Evolutionary conservation across 352 stramenopile species (phyloP), one percentile per base, ranked within the genome.

Genomic region (Globisporangium parvum): DNA sequence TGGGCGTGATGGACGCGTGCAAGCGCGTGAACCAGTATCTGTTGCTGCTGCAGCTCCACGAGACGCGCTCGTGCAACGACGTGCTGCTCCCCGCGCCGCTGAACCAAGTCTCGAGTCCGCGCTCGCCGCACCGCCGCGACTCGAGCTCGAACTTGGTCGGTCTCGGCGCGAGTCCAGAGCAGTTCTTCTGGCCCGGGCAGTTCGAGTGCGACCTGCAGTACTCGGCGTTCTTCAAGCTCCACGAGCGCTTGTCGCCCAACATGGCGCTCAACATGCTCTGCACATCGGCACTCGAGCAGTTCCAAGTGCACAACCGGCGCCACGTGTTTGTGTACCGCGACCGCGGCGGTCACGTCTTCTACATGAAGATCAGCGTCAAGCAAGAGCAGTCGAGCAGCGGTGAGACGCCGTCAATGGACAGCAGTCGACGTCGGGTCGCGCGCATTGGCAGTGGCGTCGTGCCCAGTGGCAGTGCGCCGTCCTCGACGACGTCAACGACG

Each of bases 251-350:
- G 57, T 69, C 78, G 20, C 77, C 86, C 5, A 87, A 73, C 33
- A 83, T 93, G 51, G 80, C 84, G 14, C 77, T 95, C 6, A 94
- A 87, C 18, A 87, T 85, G 59, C 42, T 95, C 15, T 93, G 80
- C 28, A 91, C 82, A 17, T 90, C 85, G 55, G 86, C 86, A 33
- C 61, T 95, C 15, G 84, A 95, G 60, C 86, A 92, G 52, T 95
- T 95, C 48, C 82, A 95, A 75, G 86, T 95, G 33, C 85, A 93
- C 69, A 95, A 95, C 62, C 77, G 86, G 4, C 79, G 80, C 2
- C 79, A 95, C 33, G 80, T 91, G 28, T 95, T 95, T 61, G 86
- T 95, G 11, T 95, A 95, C 50, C 71, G 83, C 17, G 84, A 95
- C 62, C 80, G 82, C 5, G 77, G 83, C 21, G 84, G 86, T 3